Conservation (phyloP, 2,329 filamentous ascomycete genomes). For the Pochonia chlamydosporia region DNA sequence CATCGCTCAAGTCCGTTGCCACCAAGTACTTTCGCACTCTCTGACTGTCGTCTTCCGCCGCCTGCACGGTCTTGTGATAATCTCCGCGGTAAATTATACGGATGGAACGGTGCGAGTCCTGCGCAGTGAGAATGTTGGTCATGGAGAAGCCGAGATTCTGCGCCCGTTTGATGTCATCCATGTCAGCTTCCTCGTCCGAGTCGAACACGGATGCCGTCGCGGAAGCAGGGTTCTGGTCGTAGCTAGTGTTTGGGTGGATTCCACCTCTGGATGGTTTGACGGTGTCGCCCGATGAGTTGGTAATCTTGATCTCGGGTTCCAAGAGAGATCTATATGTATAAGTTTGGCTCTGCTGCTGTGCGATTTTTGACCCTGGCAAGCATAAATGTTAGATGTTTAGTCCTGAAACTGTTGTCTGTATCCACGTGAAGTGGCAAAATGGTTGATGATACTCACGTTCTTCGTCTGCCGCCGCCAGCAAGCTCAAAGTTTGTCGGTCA, state of each 20-base stretch:
- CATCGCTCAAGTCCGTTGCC: constrained; percentile 90
- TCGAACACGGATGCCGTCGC: constrained; percentile 57
- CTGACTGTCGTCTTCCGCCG: constrained; percentile 72
- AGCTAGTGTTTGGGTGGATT: constrained; percentile 79
- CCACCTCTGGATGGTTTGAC: constrained; percentile 47
- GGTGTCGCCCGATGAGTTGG: constrained; percentile 56
- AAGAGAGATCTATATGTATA: constrained; percentile 60
- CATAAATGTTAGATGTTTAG: constrained; percentile 3
- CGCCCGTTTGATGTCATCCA: constrained; percentile 79
- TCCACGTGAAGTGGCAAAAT: neutral
- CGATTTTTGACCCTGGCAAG: constrained; percentile 44
- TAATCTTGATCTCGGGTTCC: constrained; percentile 62
- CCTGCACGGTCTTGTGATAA: constrained; percentile 67
- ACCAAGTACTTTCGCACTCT: constrained; percentile 86
- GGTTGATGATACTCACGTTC: constrained; percentile 54
- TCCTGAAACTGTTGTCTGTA: neutral
- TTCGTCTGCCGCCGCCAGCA: constrained; percentile 71
- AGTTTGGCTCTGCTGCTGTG: constrained; percentile 36
- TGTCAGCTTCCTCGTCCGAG: constrained; percentile 80
- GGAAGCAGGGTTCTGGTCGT: constrained; percentile 61
- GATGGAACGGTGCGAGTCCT: constrained; percentile 73
- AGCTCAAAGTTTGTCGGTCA: constrained; percentile 46
- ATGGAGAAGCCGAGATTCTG: constrained; percentile 78
- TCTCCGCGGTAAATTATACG: constrained; percentile 89
- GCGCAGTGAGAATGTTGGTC: constrained; percentile 71